Conservation (phyloP, 805 yeast genomes). For the Lachancea sp. region DNA sequence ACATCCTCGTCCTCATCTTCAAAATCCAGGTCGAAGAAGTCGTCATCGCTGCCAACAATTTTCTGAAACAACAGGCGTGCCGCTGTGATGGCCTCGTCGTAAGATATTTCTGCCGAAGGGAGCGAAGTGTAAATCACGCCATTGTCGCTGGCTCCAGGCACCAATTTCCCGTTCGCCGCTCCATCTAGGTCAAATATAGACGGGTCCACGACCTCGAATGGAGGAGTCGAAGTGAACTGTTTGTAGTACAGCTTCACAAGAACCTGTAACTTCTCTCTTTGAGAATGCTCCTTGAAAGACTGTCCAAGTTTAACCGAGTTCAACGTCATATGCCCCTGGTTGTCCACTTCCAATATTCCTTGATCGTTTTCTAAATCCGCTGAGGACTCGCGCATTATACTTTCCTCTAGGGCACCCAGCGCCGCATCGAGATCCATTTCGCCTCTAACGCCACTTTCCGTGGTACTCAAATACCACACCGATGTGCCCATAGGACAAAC, state of each 20-base stretch:
- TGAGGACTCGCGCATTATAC: slow-evolving; percentile 73
- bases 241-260: slow-evolving; percentile 56
- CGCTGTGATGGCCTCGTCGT: slow-evolving; percentile 84
- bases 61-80: slow-evolving; percentile 66
- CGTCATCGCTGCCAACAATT: slow-evolving; percentile 90
- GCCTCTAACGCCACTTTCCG: slow-evolving; percentile 63
- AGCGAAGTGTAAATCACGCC: slow-evolving; percentile 48
- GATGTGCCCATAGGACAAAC: slow-evolving; percentile 82
- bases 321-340: slow-evolving; percentile 62
- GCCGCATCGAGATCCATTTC: slow-evolving; percentile 77
- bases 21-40: slow-evolving; percentile 92
- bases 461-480: slow-evolving; percentile 83
- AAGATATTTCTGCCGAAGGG: slow-evolving; percentile 82
- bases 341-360: slow-evolving; percentile 46
- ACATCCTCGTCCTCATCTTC: slow-evolving; percentile 82
- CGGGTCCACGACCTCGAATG: slow-evolving; percentile 46
- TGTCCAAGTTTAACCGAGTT: slow-evolving; percentile 83
- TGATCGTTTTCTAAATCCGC: slow-evolving; percentile 50
- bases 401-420: slow-evolving; percentile 66
- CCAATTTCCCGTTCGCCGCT: slow-evolving; percentile 14
- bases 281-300: slow-evolving; percentile 76
- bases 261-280: slow-evolving; percentile 62
- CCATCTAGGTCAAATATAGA: slow-evolving; percentile 34
- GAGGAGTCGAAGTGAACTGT: slow-evolving; percentile 51
- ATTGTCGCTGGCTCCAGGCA: slow-evolving; percentile 40